These are phyloP conservation scores for Leccinum fallax DNA, from an alignment of 1,284 basidiomycete genomes.

Conservation along the genomic window DNA sequence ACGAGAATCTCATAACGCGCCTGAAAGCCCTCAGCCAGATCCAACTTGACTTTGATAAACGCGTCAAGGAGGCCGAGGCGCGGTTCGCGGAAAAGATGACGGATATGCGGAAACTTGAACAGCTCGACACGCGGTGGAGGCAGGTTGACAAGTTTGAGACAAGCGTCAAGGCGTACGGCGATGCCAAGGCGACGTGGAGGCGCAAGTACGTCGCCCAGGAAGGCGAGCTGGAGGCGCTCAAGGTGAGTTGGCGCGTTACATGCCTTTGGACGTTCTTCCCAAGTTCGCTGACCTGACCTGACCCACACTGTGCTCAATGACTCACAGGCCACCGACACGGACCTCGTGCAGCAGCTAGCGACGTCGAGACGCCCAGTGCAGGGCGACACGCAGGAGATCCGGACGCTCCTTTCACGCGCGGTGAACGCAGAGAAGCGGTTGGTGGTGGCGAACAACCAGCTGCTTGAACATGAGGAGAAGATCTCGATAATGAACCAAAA, in stretches of 20 bases:
- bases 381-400: constrained; percentile 71
- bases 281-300: background rate
- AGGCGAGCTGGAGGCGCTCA: constrained; percentile 85
- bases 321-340: constrained; percentile 68
- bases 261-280: background rate
- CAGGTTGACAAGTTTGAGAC: constrained; percentile 94
- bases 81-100: constrained; percentile 72
- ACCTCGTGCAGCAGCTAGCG: constrained; percentile 76
- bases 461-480: constrained; percentile 82
- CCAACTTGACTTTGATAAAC: constrained; percentile 84
- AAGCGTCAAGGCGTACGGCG: constrained; percentile 82
- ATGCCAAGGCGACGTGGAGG: constrained; percentile 87
- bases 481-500: constrained; percentile 73
- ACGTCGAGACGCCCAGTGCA: constrained; percentile 66
- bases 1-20: constrained; percentile 88
- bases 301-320: background rate
- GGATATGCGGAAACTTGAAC: constrained; percentile 70
- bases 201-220: constrained; percentile 82
- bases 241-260: constrained; percentile 47
- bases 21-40: constrained; percentile 84
- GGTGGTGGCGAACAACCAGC: constrained; percentile 80
- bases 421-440: constrained; percentile 83
- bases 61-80: constrained; percentile 79
- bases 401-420: constrained; percentile 71
- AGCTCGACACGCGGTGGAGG: constrained; percentile 82